These are phyloP conservation scores for Monilinia fructigena DNA, from an alignment of 2,329 filamentous ascomycete species.

Conservation along the genomic window DNA sequence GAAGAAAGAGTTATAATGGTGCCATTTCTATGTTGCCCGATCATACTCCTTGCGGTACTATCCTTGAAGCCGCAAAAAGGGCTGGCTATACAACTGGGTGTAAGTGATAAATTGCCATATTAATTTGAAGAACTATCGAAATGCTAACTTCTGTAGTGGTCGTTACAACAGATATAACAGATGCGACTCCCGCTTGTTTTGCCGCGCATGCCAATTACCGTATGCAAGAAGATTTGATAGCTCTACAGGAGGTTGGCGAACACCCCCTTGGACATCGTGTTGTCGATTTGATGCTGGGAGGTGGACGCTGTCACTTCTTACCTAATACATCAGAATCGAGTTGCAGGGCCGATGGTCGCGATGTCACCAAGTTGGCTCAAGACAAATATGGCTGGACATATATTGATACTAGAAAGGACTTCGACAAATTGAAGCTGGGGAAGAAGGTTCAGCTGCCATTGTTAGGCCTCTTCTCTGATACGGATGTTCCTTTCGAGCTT, in stretches of 20 bases:
- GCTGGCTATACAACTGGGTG: constrained; percentile 84
- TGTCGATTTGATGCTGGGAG: constrained; percentile 90
- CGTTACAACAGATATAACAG: constrained; percentile 90
- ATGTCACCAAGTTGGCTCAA: constrained; percentile 71
- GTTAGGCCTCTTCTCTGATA: constrained; percentile 78
- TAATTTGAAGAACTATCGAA: not conserved
- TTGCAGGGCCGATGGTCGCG: constrained; percentile 75
- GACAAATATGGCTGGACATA: constrained; percentile 79
- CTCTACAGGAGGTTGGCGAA: constrained; percentile 85
- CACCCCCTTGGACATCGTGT: constrained; percentile 79
- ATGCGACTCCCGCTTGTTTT: constrained; percentile 95
- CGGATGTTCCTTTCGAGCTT: constrained; percentile 89
- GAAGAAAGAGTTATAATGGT: constrained; percentile 91
- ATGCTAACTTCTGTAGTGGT: constrained; percentile 53
- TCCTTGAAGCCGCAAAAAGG: constrained; percentile 87
- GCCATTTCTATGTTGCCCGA: constrained; percentile 89
- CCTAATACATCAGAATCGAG: constrained; percentile 78
- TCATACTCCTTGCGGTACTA: constrained; percentile 83
- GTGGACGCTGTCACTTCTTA: constrained; percentile 89
- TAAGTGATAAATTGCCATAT: constrained; percentile 1
- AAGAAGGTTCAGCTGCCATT: constrained; percentile 66
- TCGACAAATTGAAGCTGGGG: constrained; percentile 70
- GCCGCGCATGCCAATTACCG: constrained; percentile 81
- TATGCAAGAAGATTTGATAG: constrained; percentile 83
- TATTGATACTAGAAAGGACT: constrained; percentile 66